phyloP scores from a whole-genome alignment of 768 basidiomycete genomes.

The Lactarius hengduanensis region DNA sequence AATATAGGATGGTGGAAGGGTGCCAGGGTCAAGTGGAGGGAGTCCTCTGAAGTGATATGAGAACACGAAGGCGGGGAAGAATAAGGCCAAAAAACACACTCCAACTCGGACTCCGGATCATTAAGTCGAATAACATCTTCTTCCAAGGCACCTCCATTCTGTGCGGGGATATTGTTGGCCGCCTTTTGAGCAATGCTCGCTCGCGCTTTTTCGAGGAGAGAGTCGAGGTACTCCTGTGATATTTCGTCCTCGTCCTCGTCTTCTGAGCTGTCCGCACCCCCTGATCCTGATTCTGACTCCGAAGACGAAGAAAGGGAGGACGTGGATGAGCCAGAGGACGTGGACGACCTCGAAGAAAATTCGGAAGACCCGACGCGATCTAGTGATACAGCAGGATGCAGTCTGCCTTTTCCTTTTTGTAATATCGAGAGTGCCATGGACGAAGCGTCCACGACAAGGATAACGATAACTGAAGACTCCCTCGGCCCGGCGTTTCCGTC shows the following conservation, averaged over 20 bases:
- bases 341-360: constrained; percentile 29
- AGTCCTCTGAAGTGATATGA: constrained; percentile 44
- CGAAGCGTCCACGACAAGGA: background rate
- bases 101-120: constrained; percentile 35
- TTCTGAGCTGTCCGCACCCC: constrained; percentile 26
- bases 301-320: constrained; percentile 25
- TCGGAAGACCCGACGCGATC: background rate
- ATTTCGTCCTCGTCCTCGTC: constrained; percentile 47
- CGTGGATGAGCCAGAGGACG: constrained; percentile 13
- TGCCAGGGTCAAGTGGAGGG: constrained; percentile 64
- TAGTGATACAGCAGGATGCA: constrained; percentile 14
- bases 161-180: constrained; percentile 20
- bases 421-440: constrained; percentile 25
- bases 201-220: constrained; percentile 60
- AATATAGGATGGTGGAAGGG: constrained; percentile 64
- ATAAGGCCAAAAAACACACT: constrained; percentile 35
- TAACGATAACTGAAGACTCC: background rate
- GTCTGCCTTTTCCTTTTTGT: constrained; percentile 49
- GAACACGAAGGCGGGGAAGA: constrained; percentile 3
- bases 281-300: constrained; percentile 36
- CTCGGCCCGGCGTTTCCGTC: background rate
- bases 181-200: constrained; percentile 39
- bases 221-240: constrained; percentile 59
- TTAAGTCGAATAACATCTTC: constrained; percentile 57
- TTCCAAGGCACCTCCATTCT: constrained; percentile 33